phyloP scores from a whole-genome alignment of 202 grass and related monocot genomes.

The Cymbopogon flexuosus region DNA sequence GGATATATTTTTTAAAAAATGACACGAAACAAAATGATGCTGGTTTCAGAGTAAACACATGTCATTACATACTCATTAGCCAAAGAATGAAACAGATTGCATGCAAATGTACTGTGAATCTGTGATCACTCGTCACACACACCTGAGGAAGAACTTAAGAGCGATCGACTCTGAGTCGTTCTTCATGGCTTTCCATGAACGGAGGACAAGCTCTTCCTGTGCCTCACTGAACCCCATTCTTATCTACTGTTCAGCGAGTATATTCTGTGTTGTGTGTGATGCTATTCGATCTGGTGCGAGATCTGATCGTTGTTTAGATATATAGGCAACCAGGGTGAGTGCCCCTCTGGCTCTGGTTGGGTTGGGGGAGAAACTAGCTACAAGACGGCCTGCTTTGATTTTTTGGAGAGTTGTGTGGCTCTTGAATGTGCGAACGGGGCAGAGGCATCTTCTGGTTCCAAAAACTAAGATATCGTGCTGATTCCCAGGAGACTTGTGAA shows the following conservation, averaged over 20 bases:
- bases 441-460: neutral
- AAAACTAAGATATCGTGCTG: neutral
- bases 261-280: neutral
- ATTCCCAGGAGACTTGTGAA: neutral
- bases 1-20: neutral
- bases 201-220: slow-evolving; percentile 64
- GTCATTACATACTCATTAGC: neutral
- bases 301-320: slow-evolving; percentile 12
- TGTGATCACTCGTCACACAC: neutral
- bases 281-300: neutral
- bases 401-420: neutral
- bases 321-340: neutral
- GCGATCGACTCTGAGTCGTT: slow-evolving; percentile 44
- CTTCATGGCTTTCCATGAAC: slow-evolving; percentile 79
- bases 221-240: slow-evolving; percentile 57
- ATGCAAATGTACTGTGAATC: neutral
- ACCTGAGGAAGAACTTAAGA: slow-evolving; percentile 84
- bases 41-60: neutral
- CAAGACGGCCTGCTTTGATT: neutral
- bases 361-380: neutral
- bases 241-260: neutral
- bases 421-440: slow-evolving; percentile 4
- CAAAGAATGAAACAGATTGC: neutral
- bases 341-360: no score
- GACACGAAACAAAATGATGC: neutral